These are phyloP conservation scores for Kwoniella sp. DNA, from an alignment of 768 basidiomycete species.

Conservation along the genomic window DNA sequence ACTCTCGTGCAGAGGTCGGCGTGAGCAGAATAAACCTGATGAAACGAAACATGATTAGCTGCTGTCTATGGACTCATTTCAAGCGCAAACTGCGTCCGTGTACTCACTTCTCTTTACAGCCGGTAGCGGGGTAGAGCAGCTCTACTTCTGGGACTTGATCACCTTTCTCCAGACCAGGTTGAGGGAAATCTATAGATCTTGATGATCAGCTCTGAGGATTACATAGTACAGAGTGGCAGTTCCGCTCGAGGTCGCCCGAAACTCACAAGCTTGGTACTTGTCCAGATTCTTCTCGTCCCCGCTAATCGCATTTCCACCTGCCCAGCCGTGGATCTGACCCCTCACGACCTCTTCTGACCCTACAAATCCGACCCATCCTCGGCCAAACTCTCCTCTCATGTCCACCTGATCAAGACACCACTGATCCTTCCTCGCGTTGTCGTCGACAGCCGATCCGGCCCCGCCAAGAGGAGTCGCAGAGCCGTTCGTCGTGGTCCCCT, in stretches of 20 bases:
- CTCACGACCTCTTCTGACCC: constrained; percentile 33
- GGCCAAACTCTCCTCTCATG: constrained; percentile 37
- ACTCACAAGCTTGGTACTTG: constrained; percentile 48
- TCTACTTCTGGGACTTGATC: constrained; percentile 46
- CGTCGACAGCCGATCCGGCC: constrained; percentile 4
- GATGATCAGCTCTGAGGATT: background rate
- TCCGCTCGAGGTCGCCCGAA: background rate
- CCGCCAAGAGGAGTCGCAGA: constrained; percentile 10
- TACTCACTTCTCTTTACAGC: constrained; percentile 50
- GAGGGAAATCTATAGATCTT: constrained; percentile 41
- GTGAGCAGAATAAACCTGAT: constrained; percentile 43
- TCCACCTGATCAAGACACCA: constrained; percentile 31
- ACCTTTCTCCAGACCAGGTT: constrained; percentile 47
- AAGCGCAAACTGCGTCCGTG: too few species aligned
- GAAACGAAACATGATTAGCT: background rate
- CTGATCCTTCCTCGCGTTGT: constrained; percentile 18
- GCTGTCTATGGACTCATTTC: background rate
- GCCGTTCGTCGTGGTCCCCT: constrained; percentile 2
- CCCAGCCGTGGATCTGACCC: constrained; percentile 33
- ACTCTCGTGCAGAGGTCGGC: constrained; percentile 45
- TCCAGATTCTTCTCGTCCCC: constrained; percentile 29
- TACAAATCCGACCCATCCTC: constrained; percentile 46
- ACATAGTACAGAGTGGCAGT: background rate
- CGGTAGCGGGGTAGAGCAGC: constrained; percentile 49
- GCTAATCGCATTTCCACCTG: constrained; percentile 17